Evolutionary conservation across 2,329 filamentous ascomycete species (phyloP).

Genomic region (Plenodomus tracheiphilus): DNA sequence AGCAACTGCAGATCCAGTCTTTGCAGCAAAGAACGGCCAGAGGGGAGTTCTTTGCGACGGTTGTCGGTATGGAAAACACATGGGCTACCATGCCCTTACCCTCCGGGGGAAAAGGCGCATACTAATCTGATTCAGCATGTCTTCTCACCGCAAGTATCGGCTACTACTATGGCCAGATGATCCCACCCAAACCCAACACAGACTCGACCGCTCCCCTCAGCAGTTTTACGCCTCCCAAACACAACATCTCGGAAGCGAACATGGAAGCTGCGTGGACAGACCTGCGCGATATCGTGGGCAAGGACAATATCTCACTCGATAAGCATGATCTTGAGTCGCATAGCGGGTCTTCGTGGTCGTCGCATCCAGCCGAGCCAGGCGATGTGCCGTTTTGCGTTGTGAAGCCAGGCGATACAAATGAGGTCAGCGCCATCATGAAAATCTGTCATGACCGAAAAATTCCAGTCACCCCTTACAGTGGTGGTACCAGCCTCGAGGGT

Average conservation of each 20-base stretch:
- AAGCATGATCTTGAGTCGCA: slow-evolving; percentile 59
- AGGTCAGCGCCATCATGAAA: slow-evolving; percentile 87
- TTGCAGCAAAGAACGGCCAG: slow-evolving; percentile 30
- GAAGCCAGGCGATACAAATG: slow-evolving; percentile 75
- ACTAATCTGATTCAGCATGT: slow-evolving; percentile 48
- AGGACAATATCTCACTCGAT: slow-evolving; percentile 64
- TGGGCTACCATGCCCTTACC: not conserved
- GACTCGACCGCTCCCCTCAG: slow-evolving; percentile 62
- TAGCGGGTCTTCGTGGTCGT: slow-evolving; percentile 66
- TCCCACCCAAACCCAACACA: slow-evolving; percentile 51
- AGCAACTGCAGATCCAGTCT: slow-evolving; percentile 50
- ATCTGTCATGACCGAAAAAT: slow-evolving; percentile 79
- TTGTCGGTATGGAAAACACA: slow-evolving; percentile 20
- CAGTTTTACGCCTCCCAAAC: slow-evolving; percentile 52
- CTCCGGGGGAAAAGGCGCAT: not conserved
- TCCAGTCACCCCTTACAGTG: slow-evolving; percentile 84
- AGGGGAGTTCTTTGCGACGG: slow-evolving; percentile 44
- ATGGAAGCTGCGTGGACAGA: slow-evolving; percentile 68
- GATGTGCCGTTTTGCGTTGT: slow-evolving; percentile 65
- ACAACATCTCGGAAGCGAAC: slow-evolving; percentile 60
- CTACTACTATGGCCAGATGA: slow-evolving; percentile 59
- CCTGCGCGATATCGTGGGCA: slow-evolving; percentile 63
- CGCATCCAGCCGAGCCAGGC: slow-evolving; percentile 48
- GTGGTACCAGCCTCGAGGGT: slow-evolving; percentile 86
- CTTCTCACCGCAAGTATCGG: slow-evolving; percentile 55